Evolutionary conservation across 2,329 filamentous ascomycete species (phyloP).

Genomic region (Fusarium tanahbumbuense): DNA sequence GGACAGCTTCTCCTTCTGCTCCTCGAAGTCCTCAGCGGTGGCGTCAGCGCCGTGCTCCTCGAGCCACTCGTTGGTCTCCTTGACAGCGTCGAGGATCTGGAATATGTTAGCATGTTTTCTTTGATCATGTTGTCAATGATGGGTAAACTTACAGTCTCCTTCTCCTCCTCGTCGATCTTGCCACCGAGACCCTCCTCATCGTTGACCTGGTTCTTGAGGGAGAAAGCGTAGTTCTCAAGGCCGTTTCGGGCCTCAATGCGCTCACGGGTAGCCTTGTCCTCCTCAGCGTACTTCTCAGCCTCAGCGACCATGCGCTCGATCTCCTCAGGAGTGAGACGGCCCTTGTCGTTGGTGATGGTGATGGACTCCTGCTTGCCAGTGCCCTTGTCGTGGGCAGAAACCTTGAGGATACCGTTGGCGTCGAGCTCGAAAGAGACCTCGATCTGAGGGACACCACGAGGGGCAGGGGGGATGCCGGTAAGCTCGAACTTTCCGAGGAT

Average conservation of each 20-base stretch:
- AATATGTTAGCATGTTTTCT: conserved; percentile 52
- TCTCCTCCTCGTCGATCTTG: conserved; percentile 98
- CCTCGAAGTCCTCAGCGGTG: conserved; percentile 93
- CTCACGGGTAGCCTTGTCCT: conserved; percentile 97
- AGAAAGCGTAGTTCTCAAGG: conserved; percentile 99
- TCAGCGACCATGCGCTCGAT: conserved; percentile 99
- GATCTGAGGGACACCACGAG: conserved; percentile 96
- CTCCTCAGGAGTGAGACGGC: conserved; percentile 93
- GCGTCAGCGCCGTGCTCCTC: conserved; percentile 92
- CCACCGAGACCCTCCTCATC: conserved; percentile 96
- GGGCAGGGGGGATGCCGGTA: conserved; percentile 92
- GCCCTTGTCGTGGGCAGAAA: conserved; percentile 96
- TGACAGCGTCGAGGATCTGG: conserved; percentile 90
- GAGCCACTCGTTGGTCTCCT: conserved; percentile 97
- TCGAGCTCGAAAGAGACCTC: conserved; percentile 98
- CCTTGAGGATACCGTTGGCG: conserved; percentile 98
- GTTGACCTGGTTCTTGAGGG: conserved; percentile 98
- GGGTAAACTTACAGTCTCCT: conserved; percentile 81
- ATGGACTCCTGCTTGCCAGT: conserved; percentile 98
- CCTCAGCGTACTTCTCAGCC: conserved; percentile 98
- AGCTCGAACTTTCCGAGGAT: conserved; percentile 98
- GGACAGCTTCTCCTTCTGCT: conserved; percentile 99
- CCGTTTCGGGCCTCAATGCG: conserved; percentile 96
- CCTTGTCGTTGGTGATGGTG: conserved; percentile 99
- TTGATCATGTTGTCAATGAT: background rate